Evolutionary conservation across 176 grass and related monocot species (phyloP).

Genomic region (Oryza rufipogon): DNA sequence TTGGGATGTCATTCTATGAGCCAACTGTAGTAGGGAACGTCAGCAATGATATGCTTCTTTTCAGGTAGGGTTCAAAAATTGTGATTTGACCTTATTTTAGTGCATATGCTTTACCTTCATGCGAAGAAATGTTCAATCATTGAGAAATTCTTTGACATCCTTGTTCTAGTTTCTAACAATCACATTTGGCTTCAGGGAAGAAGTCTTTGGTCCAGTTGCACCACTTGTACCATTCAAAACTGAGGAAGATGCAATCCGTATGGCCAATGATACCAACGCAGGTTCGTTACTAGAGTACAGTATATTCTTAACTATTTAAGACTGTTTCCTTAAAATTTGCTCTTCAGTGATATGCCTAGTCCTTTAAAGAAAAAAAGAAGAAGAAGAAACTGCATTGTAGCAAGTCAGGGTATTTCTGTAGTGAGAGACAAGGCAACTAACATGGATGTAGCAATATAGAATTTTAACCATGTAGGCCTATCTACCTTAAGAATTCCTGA

Average conservation of each 20-base stretch:
- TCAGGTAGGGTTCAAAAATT: conserved; percentile 58
- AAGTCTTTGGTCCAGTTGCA: conserved; percentile 98
- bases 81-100: conserved; percentile 22
- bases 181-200: conserved; percentile 67
- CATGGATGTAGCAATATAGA: not conserved
- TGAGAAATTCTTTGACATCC: conserved; percentile 16
- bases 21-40: conserved; percentile 91
- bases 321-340: not conserved
- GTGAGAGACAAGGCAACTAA: not conserved
- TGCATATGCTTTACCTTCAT: conserved; percentile 40
- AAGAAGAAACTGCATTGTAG: not conserved
- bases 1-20: conserved; percentile 93
- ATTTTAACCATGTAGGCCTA: not conserved
- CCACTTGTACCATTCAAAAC: conserved; percentile 96
- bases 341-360: not conserved
- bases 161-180: conserved; percentile 16
- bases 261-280: conserved; percentile 94
- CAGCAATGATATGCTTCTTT: conserved; percentile 85
- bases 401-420: not conserved
- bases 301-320: not conserved
- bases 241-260: conserved; percentile 86
- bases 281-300: conserved; percentile 43
- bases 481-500: not conserved
- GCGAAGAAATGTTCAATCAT: conserved; percentile 22
- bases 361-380: not conserved